Evolutionary conservation across 192 early-diverging fungal genomes (phyloP).

Genomic region (Haplosporangium gracile): DNA sequence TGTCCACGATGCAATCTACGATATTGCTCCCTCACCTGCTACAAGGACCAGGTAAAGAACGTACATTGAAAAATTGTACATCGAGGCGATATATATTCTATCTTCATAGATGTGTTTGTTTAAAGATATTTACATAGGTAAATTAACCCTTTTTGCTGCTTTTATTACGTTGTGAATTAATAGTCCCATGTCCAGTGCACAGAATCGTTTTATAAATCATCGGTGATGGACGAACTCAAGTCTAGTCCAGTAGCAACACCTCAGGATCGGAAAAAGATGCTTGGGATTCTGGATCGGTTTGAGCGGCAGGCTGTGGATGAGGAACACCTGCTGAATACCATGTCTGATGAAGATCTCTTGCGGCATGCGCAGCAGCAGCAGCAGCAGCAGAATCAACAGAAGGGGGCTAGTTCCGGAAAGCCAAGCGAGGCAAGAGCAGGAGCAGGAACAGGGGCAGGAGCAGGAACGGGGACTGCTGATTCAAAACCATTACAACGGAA

Average conservation of each 20-base stretch:
- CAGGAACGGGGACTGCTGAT: not conserved
- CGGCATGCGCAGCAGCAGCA: conserved; percentile 4
- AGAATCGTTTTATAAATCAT: conserved; percentile 74
- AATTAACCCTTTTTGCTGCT: not conserved
- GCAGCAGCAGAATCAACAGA: not conserved
- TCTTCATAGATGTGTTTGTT: not conserved
- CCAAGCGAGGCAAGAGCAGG: not conserved
- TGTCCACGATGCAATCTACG: conserved; percentile 77
- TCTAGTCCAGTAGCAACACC: conserved; percentile 46
- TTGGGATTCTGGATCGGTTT: conserved; percentile 63
- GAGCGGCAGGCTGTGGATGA: conserved; percentile 55
- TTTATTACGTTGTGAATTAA: not conserved
- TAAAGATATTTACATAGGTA: not conserved
- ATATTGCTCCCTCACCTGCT: conserved; percentile 76
- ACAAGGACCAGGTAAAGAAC: conserved; percentile 66
- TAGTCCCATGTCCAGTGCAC: conserved; percentile 64
- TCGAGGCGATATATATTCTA: not conserved
- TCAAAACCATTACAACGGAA: not conserved
- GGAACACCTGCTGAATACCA: conserved; percentile 27
- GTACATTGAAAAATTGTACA: not conserved
- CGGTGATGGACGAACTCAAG: conserved; percentile 67
- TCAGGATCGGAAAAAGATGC: conserved; percentile 64
- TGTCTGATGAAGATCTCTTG: conserved; percentile 52
- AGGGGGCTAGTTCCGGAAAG: not conserved
- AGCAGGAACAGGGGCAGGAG: not conserved